phyloP scores from a whole-genome alignment of 1,284 basidiomycete species.

The Meira miltonrushii region DNA sequence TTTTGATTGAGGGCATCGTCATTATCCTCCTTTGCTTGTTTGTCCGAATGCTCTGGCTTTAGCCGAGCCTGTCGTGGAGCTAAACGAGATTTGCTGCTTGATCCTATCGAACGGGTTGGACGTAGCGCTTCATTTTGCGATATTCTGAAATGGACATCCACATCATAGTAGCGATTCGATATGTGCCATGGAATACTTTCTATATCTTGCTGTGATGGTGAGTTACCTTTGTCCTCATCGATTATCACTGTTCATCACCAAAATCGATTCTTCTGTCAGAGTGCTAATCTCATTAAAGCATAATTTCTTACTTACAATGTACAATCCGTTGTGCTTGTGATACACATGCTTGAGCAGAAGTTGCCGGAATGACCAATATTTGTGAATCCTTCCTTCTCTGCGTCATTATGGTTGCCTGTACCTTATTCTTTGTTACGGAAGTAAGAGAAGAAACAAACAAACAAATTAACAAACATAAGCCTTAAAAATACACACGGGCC shows the following conservation, averaged over 20 bases:
- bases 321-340: too few relatives aligned
- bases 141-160: conserved; percentile 26
- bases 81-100: not conserved
- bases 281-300: too few relatives aligned
- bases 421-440: too few relatives aligned
- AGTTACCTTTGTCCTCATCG: not conserved
- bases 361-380: too few relatives aligned
- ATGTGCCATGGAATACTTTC: conserved; percentile 23
- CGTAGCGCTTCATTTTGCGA: not conserved
- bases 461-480: too few relatives aligned
- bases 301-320: too few relatives aligned
- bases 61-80: not conserved
- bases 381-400: too few relatives aligned
- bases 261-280: too few relatives aligned
- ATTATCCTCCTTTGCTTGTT: not conserved
- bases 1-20: not conserved
- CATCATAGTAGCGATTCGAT: conserved; percentile 39
- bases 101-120: not conserved
- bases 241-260: not conserved
- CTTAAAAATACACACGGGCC: too few relatives aligned
- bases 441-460: too few relatives aligned
- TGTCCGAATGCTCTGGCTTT: not conserved
- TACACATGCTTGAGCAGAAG: too few relatives aligned
- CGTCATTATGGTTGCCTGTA: too few relatives aligned
- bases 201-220: not conserved